Conservation (phyloP, 2,329 filamentous ascomycete genomes). For the Cladosporium cucumerinum region DNA sequence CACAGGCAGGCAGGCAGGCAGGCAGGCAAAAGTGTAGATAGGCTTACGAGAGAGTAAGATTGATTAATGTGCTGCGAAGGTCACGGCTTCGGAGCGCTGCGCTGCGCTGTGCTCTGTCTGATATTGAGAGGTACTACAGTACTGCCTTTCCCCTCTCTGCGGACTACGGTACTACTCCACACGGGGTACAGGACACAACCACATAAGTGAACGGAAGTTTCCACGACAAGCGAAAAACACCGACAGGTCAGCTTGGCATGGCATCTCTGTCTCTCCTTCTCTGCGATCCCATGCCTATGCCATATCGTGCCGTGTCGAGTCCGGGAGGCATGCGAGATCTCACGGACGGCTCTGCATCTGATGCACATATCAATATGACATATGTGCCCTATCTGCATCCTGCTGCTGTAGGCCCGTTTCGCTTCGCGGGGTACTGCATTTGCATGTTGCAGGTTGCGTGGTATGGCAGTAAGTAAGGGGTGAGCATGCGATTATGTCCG, state of each 20-base stretch:
- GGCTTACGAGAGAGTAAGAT: neutral
- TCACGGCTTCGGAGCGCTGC: neutral
- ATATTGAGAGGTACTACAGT: neutral
- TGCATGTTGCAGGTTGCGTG: neutral
- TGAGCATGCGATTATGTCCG: neutral
- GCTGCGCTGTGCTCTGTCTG: neutral
- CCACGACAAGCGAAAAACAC: neutral
- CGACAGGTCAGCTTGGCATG: neutral
- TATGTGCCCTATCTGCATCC: neutral
- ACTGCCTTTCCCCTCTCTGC: neutral
- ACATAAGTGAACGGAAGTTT: neutral
- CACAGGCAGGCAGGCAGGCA: no score
- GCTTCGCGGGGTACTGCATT: slow-evolving; percentile 2
- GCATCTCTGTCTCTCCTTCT: neutral
- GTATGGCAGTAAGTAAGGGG: neutral
- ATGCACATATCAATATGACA: neutral
- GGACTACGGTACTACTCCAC: neutral
- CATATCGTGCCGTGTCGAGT: neutral
- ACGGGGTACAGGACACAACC: neutral
- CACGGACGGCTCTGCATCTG: neutral
- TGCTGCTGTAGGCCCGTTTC: neutral
- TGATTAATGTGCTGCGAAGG: neutral
- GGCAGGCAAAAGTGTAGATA: no score
- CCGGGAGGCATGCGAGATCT: neutral
- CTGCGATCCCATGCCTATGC: neutral